These are phyloP conservation scores for Pezicula rhizophila DNA, from an alignment of 2,329 filamentous ascomycete species.

Conservation along the genomic window DNA sequence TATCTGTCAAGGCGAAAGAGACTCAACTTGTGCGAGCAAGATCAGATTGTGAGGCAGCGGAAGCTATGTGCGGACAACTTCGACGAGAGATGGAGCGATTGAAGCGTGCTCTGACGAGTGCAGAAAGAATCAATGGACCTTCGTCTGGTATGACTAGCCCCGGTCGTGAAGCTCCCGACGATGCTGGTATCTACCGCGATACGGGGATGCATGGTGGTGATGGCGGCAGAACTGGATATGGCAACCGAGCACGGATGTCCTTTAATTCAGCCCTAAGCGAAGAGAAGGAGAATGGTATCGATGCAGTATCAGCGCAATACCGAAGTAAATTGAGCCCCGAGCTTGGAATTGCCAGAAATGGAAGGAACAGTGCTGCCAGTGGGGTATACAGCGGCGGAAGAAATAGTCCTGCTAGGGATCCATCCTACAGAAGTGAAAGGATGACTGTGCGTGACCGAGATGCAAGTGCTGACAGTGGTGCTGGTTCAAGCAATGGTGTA, in stretches of 20 bases:
- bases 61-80: constrained; percentile 78
- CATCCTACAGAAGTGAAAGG: constrained; percentile 15
- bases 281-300: constrained; percentile 69
- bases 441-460: constrained; percentile 23
- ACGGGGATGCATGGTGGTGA: constrained; percentile 24
- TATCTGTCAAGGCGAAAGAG: constrained; percentile 97
- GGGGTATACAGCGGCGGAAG: constrained; percentile 21
- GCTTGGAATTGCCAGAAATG: constrained; percentile 18
- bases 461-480: constrained; percentile 25
- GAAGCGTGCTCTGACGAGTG: constrained; percentile 73
- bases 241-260: constrained; percentile 37
- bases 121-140: constrained; percentile 43
- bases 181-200: constrained; percentile 55
- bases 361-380: constrained; percentile 24
- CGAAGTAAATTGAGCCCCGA: constrained; percentile 27
- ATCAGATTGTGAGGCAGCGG: constrained; percentile 82
- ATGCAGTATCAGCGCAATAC: constrained; percentile 20
- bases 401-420: constrained; percentile 22
- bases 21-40: constrained; percentile 90
- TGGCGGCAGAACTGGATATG: constrained; percentile 16
- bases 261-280: constrained; percentile 62
- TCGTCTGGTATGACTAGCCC: constrained; percentile 28
- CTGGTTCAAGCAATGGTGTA: constrained; percentile 38
- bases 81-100: constrained; percentile 85
- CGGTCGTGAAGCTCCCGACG: constrained; percentile 47